Evolutionary conservation across 2,329 filamentous ascomycete species (phyloP), one percentile per base, ranked within the genome.

Genomic region (Colletotrichum incanum): DNA sequence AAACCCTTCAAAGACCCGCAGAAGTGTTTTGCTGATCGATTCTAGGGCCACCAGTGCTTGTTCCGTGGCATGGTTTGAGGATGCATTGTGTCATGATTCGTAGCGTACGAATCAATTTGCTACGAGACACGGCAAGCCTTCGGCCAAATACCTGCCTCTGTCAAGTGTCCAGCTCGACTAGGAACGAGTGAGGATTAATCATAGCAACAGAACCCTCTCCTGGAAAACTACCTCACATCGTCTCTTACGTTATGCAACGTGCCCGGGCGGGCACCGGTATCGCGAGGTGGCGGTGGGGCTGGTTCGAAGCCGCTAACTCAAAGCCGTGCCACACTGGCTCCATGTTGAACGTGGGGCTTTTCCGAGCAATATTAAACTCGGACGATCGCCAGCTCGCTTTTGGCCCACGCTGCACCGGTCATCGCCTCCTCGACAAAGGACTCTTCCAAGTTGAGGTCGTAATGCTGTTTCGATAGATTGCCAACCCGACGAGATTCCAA

Each of bases 281-380:
- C 37, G 14, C 14, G 8, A 23, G 18, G 63, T 41, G 50, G 14
- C 8, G 41, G 43, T 59, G 59, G 66, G 62, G 43, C 60, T 28
- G 11, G 26, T 69, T 52, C 67, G 60, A 68, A 31, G 39, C 59
- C 50, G 59, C 65, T 63, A 55, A 41, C 49, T n/a, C 34, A 16
- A 26, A 20, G 16, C 47, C 58, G 52, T 56, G 31, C 52, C 52
- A 56, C 31, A 56, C 31, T 56, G 31, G 52, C 52, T 56, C 56
- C 56, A 26, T 20, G 23, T 34, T 2, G 2, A 47, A 43, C 28
- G 61, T 70, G 67, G 67, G 67, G 54, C 61, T 65, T 31, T 14
- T 54, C 67, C 67, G 67, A 70, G 62, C 23, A 37, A 39, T 47
- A 66, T 54, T 47, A 50, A 69, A 58, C 18, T 49, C 34, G 61